phyloP scores from a whole-genome alignment of 1,284 basidiomycete genomes.

The Thecaphora thlaspeos region DNA sequence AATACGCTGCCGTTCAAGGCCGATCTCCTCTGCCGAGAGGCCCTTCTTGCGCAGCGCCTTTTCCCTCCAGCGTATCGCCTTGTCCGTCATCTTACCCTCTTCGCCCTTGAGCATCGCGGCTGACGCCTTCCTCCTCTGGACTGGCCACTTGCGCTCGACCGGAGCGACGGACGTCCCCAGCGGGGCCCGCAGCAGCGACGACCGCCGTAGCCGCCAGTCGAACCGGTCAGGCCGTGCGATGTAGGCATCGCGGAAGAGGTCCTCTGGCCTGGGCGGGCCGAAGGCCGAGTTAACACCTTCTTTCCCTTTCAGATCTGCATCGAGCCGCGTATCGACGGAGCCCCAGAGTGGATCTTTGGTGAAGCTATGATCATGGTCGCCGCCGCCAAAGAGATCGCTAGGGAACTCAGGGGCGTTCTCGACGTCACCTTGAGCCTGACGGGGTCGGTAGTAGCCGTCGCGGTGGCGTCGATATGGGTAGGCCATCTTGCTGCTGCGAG shows the following conservation, averaged over 20 bases:
- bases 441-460: too few relatives aligned
- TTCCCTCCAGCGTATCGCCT: slow-evolving; percentile 17
- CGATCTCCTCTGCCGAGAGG: not conserved
- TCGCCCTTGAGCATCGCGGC: slow-evolving; percentile 17
- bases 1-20: not conserved
- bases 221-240: slow-evolving; percentile 27
- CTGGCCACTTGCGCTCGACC: not conserved
- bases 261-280: slow-evolving; percentile 14
- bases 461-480: too few relatives aligned
- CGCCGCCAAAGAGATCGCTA: too few relatives aligned
- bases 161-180: too few relatives aligned
- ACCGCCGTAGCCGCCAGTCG: slow-evolving; percentile 26
- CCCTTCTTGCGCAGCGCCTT: slow-evolving; percentile 4
- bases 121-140: slow-evolving; percentile 21
- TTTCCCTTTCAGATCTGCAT: too few relatives aligned
- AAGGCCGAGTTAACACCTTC: too few relatives aligned
- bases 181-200: not conserved
- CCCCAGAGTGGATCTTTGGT: too few relatives aligned
- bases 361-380: too few relatives aligned
- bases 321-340: too few relatives aligned
- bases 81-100: slow-evolving; percentile 28
- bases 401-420: too few relatives aligned
- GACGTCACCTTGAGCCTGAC: too few relatives aligned
- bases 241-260: slow-evolving; percentile 32
- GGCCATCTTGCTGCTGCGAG: too few relatives aligned